A percentile compares a stretch with the other conserved stretches of the same genome.
Conservation (phyloP, 164 flowering plant genomes). For the Warburgia ugandensis region DNA sequence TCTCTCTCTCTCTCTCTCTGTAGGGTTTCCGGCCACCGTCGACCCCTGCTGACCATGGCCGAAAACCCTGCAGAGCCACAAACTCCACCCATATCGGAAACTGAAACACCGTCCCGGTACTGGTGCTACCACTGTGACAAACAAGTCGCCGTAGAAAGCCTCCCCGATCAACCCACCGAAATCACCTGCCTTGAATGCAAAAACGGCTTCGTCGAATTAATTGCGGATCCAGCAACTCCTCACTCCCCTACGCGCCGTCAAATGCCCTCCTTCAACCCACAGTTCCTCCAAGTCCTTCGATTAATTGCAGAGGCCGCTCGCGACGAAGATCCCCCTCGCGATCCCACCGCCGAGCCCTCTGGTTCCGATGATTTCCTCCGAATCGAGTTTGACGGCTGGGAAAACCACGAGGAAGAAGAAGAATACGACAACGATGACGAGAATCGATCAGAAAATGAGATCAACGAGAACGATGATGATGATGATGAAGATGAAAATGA, state of each 20-base stretch:
- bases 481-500: slow-evolving; percentile 15
- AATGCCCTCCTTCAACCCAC: slow-evolving; percentile 36
- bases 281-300: slow-evolving; percentile 55
- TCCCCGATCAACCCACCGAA: slow-evolving; percentile 34
- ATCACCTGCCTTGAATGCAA: slow-evolving; percentile 63
- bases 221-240: too few species aligned
- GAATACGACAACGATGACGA: slow-evolving; percentile 7
- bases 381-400: slow-evolving; percentile 62
- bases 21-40: not conserved
- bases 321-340: slow-evolving; percentile 23
- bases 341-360: too few species aligned
- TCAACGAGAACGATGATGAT: not conserved
- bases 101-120: slow-evolving; percentile 24
- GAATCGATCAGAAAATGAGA: too few species aligned
- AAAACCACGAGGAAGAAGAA: slow-evolving; percentile 11
- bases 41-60: slow-evolving; percentile 29
- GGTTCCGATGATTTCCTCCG: slow-evolving; percentile 48
- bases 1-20: slow-evolving; percentile 3
- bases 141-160: slow-evolving; percentile 61
- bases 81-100: slow-evolving; percentile 9
- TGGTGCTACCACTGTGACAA: slow-evolving; percentile 83
- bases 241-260: too few species aligned
- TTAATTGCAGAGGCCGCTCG: slow-evolving; percentile 46
- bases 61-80: slow-evolving; percentile 33
- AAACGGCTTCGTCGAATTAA: slow-evolving; percentile 26